Conservation (phyloP, 2,329 filamentous ascomycete genomes). For the Cordyceps pruinosa region DNA sequence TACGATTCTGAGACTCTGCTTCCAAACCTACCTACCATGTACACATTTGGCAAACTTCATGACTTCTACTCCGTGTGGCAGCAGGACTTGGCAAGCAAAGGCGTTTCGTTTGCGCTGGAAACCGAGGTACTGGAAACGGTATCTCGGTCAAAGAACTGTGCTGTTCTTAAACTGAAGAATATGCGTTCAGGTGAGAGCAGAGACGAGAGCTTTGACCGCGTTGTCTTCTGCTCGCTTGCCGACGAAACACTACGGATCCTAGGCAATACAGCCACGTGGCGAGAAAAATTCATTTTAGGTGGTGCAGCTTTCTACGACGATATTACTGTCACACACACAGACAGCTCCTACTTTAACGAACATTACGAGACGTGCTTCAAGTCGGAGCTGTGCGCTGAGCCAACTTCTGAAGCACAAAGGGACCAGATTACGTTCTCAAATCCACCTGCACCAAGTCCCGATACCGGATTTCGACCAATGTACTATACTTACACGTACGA, state of each 20-base stretch:
- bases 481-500: conserved; percentile 58
- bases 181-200: conserved; percentile 41
- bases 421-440: conserved; percentile 35
- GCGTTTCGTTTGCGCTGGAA: conserved; percentile 48
- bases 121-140: conserved; percentile 50
- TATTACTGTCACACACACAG: conserved; percentile 62
- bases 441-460: conserved; percentile 37
- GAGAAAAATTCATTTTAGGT: conserved; percentile 62
- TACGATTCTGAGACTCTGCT: conserved; percentile 49
- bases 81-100: conserved; percentile 44
- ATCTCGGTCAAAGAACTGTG: conserved; percentile 42
- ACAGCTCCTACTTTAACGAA: conserved; percentile 56
- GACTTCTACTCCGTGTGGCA: conserved; percentile 56
- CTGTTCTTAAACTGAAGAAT: conserved; percentile 48
- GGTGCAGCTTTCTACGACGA: conserved; percentile 64
- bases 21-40: conserved; percentile 57
- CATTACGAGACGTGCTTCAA: conserved; percentile 61
- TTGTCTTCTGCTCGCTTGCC: conserved; percentile 59
- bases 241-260: conserved; percentile 59
- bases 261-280: conserved; percentile 47
- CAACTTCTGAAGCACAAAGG: conserved; percentile 34
- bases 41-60: conserved; percentile 56
- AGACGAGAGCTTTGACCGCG: conserved; percentile 54
- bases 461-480: conserved; percentile 56
- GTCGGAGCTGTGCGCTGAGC: conserved; percentile 40